Conservation (phyloP, 1,284 basidiomycete species). For the Ustilago nuda region DNA sequence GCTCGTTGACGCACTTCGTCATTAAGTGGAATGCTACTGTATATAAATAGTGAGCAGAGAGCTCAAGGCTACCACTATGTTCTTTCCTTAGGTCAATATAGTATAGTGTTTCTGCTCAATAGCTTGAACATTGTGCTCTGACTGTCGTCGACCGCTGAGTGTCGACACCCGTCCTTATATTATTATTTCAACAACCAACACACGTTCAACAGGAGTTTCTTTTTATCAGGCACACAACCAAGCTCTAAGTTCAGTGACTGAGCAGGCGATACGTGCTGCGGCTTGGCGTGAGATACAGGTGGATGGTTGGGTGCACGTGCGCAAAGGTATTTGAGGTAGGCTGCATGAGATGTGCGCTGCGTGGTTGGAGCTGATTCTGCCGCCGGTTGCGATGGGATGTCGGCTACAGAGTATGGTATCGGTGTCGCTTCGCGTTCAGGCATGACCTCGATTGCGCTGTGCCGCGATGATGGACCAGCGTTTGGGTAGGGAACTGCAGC, state of each 20-base stretch:
- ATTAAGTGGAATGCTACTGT: no score
- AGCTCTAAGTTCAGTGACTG: not conserved
- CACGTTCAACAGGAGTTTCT: no score
- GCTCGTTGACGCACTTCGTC: no score
- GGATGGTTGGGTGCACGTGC: slow-evolving; percentile 37
- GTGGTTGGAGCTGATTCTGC: not conserved
- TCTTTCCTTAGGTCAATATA: no score
- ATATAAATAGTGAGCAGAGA: no score
- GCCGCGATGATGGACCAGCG: not conserved
- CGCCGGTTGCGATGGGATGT: not conserved
- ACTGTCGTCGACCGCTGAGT: not conserved
- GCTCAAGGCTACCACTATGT: no score
- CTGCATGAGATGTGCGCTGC: slow-evolving; percentile 36
- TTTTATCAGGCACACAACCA: no score
- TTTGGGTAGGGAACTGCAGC: not conserved
- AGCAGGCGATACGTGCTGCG: slow-evolving; percentile 11
- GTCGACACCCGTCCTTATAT: no score
- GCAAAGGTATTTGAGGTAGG: slow-evolving; percentile 45
- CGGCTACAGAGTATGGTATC: slow-evolving; percentile 10
- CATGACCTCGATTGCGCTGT: not conserved
- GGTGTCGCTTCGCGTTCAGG: slow-evolving; percentile 25
- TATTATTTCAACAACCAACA: no score
- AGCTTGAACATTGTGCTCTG: no score
- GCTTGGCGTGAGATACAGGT: slow-evolving; percentile 22
- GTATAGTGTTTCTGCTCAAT: no score